Percentiles rank a stretch among this genome's conserved stretches.
Evolutionary conservation across 805 yeast species (phyloP).

Genomic region (Cyberlindnera galapagoensis): DNA sequence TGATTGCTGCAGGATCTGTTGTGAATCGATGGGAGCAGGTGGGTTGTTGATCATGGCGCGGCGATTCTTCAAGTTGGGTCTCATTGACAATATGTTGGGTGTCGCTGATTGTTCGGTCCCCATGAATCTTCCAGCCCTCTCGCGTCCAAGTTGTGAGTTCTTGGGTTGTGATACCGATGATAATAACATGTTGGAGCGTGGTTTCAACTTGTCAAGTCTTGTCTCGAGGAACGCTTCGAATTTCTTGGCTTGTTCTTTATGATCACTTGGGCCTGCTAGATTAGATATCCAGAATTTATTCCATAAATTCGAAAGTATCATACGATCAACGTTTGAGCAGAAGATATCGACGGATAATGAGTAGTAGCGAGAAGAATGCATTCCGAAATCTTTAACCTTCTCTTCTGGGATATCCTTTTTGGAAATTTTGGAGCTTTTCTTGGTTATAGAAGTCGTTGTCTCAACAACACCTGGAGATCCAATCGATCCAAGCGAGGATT

Average conservation of each 20-base stretch:
- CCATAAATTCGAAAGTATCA: conserved; percentile 37
- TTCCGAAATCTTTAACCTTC: conserved; percentile 62
- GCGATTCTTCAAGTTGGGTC: too few relatives aligned
- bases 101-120: too few relatives aligned
- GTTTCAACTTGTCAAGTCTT: conserved; percentile 1
- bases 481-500: conserved; percentile 3
- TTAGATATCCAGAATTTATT: conserved; percentile 41
- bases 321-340: conserved; percentile 43
- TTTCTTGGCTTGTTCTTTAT: conserved; percentile 6
- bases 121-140: too few relatives aligned
- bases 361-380: conserved; percentile 65
- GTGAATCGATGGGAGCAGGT: too few relatives aligned
- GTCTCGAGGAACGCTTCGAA: conserved; percentile 1
- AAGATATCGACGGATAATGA: conserved; percentile 57
- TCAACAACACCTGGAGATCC: conserved; percentile 13
- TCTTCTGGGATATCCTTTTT: conserved; percentile 40
- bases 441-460: too few relatives aligned
- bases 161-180: too few relatives aligned
- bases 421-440: too few relatives aligned
- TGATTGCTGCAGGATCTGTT: too few relatives aligned
- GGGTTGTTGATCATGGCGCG: too few relatives aligned
- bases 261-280: conserved; percentile 18
- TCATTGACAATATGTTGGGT: too few relatives aligned
- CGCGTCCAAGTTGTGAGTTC: too few relatives aligned
- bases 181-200: too few relatives aligned